Evolutionary conservation across 768 basidiomycete species (phyloP).

Genomic region (Aureoboletus auriporus): DNA sequence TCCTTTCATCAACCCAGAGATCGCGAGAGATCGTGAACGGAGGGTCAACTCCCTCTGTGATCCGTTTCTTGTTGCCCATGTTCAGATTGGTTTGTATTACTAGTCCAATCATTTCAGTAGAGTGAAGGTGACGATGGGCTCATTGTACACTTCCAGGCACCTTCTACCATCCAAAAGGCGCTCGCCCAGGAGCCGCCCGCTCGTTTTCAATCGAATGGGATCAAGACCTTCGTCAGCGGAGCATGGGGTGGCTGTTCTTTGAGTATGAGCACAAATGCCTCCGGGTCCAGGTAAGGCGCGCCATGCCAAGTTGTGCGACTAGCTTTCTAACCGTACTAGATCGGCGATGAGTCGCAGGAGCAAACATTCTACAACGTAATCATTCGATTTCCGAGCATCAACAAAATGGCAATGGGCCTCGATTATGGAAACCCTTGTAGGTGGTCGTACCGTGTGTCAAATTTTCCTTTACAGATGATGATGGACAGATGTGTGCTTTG

Average conservation of each 20-base stretch:
- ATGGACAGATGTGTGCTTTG: constrained; percentile 60
- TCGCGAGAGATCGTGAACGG: constrained; percentile 44
- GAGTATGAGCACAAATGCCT: constrained; percentile 69
- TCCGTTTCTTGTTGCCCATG: constrained; percentile 49
- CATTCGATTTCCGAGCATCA: constrained; percentile 55
- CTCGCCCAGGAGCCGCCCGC: constrained; percentile 34
- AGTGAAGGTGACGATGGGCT: background rate
- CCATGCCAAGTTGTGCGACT: background rate
- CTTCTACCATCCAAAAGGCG: constrained; percentile 25
- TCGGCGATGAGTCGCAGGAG: constrained; percentile 55
- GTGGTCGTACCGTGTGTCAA: constrained; percentile 14
- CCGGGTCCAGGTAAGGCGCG: constrained; percentile 48
- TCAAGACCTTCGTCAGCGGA: constrained; percentile 40
- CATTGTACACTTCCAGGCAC: constrained; percentile 13
- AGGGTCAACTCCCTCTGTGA: constrained; percentile 43
- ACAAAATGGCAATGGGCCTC: constrained; percentile 55
- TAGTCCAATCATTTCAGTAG: constrained; percentile 1
- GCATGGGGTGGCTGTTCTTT: constrained; percentile 53
- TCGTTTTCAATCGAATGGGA: constrained; percentile 74
- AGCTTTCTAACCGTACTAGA: constrained; percentile 32
- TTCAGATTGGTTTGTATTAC: constrained; percentile 63
- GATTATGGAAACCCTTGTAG: constrained; percentile 63
- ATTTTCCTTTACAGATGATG: constrained; percentile 8
- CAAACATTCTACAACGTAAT: constrained; percentile 47
- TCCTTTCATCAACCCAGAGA: constrained; percentile 50